Evolutionary conservation across 352 stramenopile species (phyloP), one percentile per base, ranked within the genome.

Genomic region (Aphanomyces euteiches): DNA sequence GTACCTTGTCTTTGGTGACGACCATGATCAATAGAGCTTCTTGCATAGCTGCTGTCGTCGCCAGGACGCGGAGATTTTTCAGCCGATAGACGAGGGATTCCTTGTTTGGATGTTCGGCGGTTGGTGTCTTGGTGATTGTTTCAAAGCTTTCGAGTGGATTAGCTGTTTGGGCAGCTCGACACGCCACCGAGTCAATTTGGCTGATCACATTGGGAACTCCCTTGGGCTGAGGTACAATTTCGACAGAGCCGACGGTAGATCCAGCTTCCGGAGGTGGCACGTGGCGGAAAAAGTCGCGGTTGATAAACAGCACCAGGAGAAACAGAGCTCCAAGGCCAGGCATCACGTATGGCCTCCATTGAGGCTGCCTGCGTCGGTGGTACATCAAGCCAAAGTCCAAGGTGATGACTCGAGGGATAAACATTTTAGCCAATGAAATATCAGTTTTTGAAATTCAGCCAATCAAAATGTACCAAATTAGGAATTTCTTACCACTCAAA

Each of bases 1-100:
- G 10, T 43, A 61, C 54, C 54, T 61, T 61, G 54, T 61, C 43
- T 12, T 61, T 61, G 54, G 39, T 40, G 17, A 61, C 54, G 54
- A 61, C 54, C 17, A 61, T 12, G 6, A 61, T 10, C 7, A 61
- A 37, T 15, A 61, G 28, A 6, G 54, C 13, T 28, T 61, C 54
- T 1, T 61, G 10, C 6, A 39, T 39, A 37, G 39, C 17, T 40
- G 28, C 6, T 17, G 19, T 37, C 10, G 12, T 37, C 37, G 39
- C 21, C 54, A 61, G 4, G 15, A 61, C 34, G 19, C 21, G 6
- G 6, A 61, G 15, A 17, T 61, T 61, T 12, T 37, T 19, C 15
- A 61, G 54, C 6, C 54, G 54, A 37, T 61, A 61, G n/a, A 21
- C 17, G 28, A 61, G 13, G 15, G 54, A 37, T 12, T 45, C 54